These are phyloP conservation scores for Nicotiana noctiflora DNA, from an alignment of 257 asterid species.

Conservation along the genomic window DNA sequence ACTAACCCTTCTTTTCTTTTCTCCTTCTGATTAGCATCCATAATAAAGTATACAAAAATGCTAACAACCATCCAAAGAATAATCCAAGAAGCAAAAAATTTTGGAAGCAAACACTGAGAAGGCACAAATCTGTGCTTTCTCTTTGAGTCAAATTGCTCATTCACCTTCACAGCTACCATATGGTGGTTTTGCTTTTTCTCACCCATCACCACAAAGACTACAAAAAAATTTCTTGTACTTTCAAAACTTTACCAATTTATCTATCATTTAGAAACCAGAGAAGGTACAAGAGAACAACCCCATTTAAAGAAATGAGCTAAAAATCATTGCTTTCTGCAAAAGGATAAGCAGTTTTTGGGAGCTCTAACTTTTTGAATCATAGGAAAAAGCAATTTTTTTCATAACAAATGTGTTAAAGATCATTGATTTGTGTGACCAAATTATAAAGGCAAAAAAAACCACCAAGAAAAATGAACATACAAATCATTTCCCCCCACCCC, in stretches of 20 bases:
- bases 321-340: conserved; percentile 25
- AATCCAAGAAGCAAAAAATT: conserved; percentile 44
- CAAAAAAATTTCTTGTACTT: neutral
- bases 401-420: neutral
- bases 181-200: conserved; percentile 54
- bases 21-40: conserved; percentile 46
- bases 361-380: conserved; percentile 23
- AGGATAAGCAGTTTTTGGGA: conserved; percentile 27
- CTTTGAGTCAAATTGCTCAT: conserved; percentile 40
- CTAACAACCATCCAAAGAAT: conserved; percentile 23
- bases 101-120: conserved; percentile 21
- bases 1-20: conserved; percentile 72
- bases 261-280: conserved; percentile 12
- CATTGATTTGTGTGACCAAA: conserved; percentile 24
- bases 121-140: conserved; percentile 36
- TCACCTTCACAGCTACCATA: conserved; percentile 50
- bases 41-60: conserved; percentile 20
- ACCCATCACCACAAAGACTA: conserved; percentile 34
- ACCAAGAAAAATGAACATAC: conserved; percentile 14
- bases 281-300: conserved; percentile 14
- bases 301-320: conserved; percentile 17
- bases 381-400: conserved; percentile 18
- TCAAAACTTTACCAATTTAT: conserved; percentile 18
- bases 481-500: conserved; percentile 15
- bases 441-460: conserved; percentile 12